These are phyloP conservation scores for Rutstroemia sp. DNA, from an alignment of 2,329 filamentous ascomycete genomes.

Conservation along the genomic window DNA sequence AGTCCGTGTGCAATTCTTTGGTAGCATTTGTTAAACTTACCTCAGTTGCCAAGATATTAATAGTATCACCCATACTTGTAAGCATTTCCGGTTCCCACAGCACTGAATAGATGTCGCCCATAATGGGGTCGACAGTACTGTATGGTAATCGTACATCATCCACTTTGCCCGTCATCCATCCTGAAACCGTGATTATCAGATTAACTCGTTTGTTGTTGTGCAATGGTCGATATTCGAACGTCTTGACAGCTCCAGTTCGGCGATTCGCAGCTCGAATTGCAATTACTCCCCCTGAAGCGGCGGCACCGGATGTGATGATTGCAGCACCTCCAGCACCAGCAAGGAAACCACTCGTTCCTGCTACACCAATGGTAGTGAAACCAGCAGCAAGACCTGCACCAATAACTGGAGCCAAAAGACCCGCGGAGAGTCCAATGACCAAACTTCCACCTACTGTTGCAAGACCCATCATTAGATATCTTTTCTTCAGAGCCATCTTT, in stretches of 20 bases:
- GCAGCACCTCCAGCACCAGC: conserved; percentile 89
- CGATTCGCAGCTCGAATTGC: conserved; percentile 79
- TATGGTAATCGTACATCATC: conserved; percentile 94
- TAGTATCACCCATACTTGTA: conserved; percentile 94
- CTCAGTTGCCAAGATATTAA: conserved; percentile 96
- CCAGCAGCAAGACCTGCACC: conserved; percentile 89
- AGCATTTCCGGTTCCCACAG: conserved; percentile 98
- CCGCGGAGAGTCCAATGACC: conserved; percentile 91
- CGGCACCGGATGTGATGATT: conserved; percentile 84
- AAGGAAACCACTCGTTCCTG: conserved; percentile 81
- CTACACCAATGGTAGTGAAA: conserved; percentile 89
- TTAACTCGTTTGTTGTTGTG: conserved; percentile 99
- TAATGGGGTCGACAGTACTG: conserved; percentile 92
- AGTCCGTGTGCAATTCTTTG: conserved; percentile 15
- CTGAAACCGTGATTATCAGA: conserved; percentile 87
- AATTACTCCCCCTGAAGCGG: conserved; percentile 79
- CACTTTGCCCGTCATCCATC: conserved; percentile 97
- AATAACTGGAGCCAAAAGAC: conserved; percentile 85
- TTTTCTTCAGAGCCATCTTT: conserved; percentile 72
- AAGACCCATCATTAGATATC: conserved; percentile 92
- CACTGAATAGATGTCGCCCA: conserved; percentile 97
- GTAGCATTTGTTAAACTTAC: conserved; percentile 39
- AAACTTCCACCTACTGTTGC: conserved; percentile 92
- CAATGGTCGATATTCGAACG: conserved; percentile 91
- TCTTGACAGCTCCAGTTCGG: conserved; percentile 85